Evolutionary conservation across 768 basidiomycete species (phyloP).

Genomic region (Boletales sp.): DNA sequence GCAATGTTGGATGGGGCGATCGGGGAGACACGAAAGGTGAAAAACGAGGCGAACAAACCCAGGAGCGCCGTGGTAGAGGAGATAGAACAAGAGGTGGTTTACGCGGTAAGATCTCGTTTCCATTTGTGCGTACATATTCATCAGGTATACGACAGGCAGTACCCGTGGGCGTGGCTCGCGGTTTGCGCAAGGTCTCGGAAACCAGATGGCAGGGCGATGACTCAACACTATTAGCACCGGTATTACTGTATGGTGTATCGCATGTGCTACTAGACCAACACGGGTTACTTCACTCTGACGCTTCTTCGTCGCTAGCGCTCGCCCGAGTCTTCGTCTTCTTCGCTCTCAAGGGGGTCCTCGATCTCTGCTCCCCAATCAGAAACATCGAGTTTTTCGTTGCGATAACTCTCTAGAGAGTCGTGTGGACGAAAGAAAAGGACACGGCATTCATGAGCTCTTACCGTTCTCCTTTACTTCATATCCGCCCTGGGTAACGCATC

Average conservation of each 20-base stretch:
- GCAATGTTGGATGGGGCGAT: conserved; percentile 48
- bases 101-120: conserved; percentile 44
- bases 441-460: conserved; percentile 23
- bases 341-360: conserved; percentile 25
- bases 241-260: conserved; percentile 1
- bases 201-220: conserved; percentile 58
- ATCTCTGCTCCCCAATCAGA: conserved; percentile 50
- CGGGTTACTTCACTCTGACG: conserved; percentile 1
- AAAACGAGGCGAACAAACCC: conserved; percentile 75
- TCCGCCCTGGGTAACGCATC: conserved; percentile 73
- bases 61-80: conserved; percentile 73
- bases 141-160: conserved; percentile 41
- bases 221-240: conserved; percentile 1
- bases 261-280: not conserved
- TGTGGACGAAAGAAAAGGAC: not conserved
- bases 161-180: conserved; percentile 70
- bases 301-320: conserved; percentile 9
- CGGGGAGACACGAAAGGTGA: conserved; percentile 59
- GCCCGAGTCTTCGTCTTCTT: conserved; percentile 14
- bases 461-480: conserved; percentile 69
- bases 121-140: not conserved
- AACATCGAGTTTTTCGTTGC: conserved; percentile 54
- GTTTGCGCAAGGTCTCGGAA: conserved; percentile 82
- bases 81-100: conserved; percentile 53
- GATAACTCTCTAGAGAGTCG: conserved; percentile 42